These are phyloP conservation scores for Wickerhamiella lipophila DNA, from an alignment of 805 yeast species.

Conservation along the genomic window DNA sequence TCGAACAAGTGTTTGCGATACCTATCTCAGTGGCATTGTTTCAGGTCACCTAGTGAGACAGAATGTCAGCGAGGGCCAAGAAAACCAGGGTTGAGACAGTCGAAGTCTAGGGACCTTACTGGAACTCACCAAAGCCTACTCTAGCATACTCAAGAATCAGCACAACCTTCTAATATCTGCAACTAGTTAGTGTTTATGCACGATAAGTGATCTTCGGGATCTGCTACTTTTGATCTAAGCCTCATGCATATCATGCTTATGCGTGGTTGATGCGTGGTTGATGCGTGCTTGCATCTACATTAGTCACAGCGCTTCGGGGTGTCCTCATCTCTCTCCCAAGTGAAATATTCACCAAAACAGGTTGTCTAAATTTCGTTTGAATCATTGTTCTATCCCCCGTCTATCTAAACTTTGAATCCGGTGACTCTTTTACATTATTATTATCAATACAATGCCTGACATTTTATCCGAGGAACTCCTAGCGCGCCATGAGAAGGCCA, in stretches of 20 bases:
- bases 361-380: neutral
- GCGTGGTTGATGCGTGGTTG: neutral
- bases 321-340: constrained; percentile 1
- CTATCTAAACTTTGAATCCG: neutral
- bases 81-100: no score
- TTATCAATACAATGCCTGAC: neutral
- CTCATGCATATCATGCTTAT: neutral
- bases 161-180: no score
- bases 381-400: constrained; percentile 3
- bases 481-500: constrained; percentile 6
- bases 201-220: no score
- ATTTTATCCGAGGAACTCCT: constrained; percentile 4
- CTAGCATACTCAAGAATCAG: no score
- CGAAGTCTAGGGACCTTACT: no score
- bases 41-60: no score
- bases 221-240: neutral
- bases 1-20: no score
- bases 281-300: neutral
- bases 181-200: no score
- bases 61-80: no score
- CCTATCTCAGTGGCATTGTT: no score
- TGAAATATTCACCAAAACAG: neutral
- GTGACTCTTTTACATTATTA: neutral
- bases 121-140: no score
- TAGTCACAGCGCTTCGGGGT: constrained; percentile 1